Conservation (phyloP, 768 basidiomycete species). For the Tylopilus sp. region DNA sequence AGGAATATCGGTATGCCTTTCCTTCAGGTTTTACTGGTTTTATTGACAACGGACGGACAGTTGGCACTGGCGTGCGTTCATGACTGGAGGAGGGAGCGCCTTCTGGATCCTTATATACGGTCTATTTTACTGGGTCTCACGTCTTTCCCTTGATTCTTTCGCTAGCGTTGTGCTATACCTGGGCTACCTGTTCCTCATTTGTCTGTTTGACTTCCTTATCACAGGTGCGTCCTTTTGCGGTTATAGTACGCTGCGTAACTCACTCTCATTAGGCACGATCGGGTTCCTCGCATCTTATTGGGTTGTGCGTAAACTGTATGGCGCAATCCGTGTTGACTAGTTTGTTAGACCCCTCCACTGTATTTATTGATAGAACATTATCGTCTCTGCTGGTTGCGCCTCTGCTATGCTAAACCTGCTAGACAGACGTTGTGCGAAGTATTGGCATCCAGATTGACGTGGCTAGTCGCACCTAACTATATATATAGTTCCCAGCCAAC, state of each 20-base stretch:
- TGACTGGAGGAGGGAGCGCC: conserved; percentile 88
- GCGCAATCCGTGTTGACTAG: conserved; percentile 74
- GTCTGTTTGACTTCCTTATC: conserved; percentile 81
- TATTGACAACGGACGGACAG: conserved; percentile 35
- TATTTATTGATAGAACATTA: conserved; percentile 12
- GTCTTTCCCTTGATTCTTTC: conserved; percentile 80
- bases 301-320: conserved; percentile 83
- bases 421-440: neutral
- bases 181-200: conserved; percentile 84
- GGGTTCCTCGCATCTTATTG: conserved; percentile 91
- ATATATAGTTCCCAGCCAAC: too few relatives aligned
- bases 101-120: conserved; percentile 92
- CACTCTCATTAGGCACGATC: conserved; percentile 64
- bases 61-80: conserved; percentile 96
- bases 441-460: too few relatives aligned
- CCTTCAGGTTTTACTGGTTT: neutral
- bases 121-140: conserved; percentile 82
- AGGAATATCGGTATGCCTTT: conserved; percentile 76
- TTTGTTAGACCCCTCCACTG: conserved; percentile 4
- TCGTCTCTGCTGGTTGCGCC: neutral
- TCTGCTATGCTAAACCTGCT: neutral
- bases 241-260: neutral
- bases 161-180: conserved; percentile 82
- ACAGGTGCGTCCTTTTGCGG: conserved; percentile 52
- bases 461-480: too few relatives aligned